These are phyloP conservation scores for Juglanconis juglandina DNA, from an alignment of 2,329 filamentous ascomycete species.

Conservation along the genomic window DNA sequence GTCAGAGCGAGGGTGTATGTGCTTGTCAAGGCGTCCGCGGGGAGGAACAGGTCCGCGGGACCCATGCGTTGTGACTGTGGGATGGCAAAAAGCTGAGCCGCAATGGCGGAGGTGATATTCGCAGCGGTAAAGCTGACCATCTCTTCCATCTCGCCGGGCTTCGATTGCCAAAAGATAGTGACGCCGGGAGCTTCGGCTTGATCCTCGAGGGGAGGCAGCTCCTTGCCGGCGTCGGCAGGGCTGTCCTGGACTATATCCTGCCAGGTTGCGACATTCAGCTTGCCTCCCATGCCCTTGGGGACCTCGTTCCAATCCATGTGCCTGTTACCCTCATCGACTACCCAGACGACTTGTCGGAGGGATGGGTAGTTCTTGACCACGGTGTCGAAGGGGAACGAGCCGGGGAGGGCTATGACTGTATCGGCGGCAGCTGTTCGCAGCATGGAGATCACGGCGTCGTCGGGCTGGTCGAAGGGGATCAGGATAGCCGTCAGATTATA, in stretches of 20 bases:
- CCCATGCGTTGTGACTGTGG: slow-evolving; percentile 71
- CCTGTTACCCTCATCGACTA: slow-evolving; percentile 82
- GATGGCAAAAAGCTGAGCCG: slow-evolving; percentile 71
- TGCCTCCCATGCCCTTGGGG: slow-evolving; percentile 70
- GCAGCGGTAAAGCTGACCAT: slow-evolving; percentile 77
- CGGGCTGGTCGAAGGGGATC: slow-evolving; percentile 75
- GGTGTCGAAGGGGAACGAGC: slow-evolving; percentile 76
- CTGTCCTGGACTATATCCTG: slow-evolving; percentile 79
- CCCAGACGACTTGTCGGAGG: slow-evolving; percentile 81
- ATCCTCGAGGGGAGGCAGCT: slow-evolving; percentile 62
- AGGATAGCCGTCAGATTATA: slow-evolving; percentile 82
- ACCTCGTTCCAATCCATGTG: slow-evolving; percentile 96
- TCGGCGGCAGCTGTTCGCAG: slow-evolving; percentile 73
- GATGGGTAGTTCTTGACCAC: slow-evolving; percentile 66
- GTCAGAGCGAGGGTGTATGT: slow-evolving; percentile 78
- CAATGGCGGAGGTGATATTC: slow-evolving; percentile 85
- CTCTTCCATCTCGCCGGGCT: slow-evolving; percentile 53
- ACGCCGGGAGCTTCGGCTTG: slow-evolving; percentile 52
- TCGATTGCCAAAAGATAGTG: slow-evolving; percentile 64
- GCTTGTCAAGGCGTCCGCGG: slow-evolving; percentile 75
- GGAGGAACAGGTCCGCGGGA: slow-evolving; percentile 76
- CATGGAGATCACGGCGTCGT: slow-evolving; percentile 67
- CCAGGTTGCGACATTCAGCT: slow-evolving; percentile 84
- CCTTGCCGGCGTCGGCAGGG: slow-evolving; percentile 52
- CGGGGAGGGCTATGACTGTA: slow-evolving; percentile 77